These are phyloP conservation scores for Peronosclerospora sorghi DNA, from an alignment of 352 stramenopile genomes.

Conservation along the genomic window DNA sequence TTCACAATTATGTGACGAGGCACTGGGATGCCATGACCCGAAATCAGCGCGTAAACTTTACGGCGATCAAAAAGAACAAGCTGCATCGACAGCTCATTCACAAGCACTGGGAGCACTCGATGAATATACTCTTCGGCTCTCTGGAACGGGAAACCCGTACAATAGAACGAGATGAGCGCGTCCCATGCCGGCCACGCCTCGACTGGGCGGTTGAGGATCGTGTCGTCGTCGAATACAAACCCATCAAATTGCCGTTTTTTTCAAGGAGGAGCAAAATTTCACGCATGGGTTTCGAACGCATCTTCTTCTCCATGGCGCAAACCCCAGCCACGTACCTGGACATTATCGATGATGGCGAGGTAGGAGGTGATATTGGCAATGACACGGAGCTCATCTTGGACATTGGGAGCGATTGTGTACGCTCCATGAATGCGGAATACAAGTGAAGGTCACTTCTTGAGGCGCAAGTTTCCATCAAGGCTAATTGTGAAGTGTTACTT, in stretches of 20 bases:
- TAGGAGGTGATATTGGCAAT: constrained; percentile 5
- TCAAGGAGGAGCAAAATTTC: constrained; percentile 91
- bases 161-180: constrained; percentile 98
- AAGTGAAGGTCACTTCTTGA: constrained; percentile 14
- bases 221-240: constrained; percentile 96
- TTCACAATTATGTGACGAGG: constrained; percentile 93
- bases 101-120: constrained; percentile 89
- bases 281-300: constrained; percentile 92
- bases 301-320: constrained; percentile 99
- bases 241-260: constrained; percentile 93
- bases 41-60: constrained; percentile 93
- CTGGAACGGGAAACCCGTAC: constrained; percentile 93
- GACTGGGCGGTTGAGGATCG: constrained; percentile 91
- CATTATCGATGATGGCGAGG: constrained; percentile 12
- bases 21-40: constrained; percentile 90
- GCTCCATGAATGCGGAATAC: constrained; percentile 13
- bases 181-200: constrained; percentile 94
- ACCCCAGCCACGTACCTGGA: constrained; percentile 89
- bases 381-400: constrained; percentile 3
- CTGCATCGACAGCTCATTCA: constrained; percentile 98
- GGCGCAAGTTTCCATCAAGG: too few species aligned
- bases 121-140: constrained; percentile 96
- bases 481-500: background rate
- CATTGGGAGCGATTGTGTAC: constrained; percentile 17
- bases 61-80: constrained; percentile 92